Conservation (phyloP, 495 filamentous ascomycete genomes). For the Annulohypoxylon nitens region DNA sequence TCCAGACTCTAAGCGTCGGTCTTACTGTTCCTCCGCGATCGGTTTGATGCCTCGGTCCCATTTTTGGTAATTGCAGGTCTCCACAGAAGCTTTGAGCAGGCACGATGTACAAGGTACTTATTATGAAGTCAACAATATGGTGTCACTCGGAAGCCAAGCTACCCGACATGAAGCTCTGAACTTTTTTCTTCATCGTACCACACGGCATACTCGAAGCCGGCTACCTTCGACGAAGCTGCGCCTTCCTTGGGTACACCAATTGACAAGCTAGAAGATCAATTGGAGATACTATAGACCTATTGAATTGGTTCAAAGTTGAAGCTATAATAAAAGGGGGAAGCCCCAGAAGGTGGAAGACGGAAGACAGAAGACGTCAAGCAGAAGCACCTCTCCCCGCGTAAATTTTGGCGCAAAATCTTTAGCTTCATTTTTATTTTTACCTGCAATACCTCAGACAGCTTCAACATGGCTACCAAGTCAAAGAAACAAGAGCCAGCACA, state of each 20-base stretch:
- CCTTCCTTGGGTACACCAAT: constrained; percentile 2
- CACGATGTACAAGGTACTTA: constrained; percentile 3
- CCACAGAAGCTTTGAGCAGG: constrained; percentile 32
- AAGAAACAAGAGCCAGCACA: constrained; percentile 29
- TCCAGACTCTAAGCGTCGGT: background rate
- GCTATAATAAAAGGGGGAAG: constrained; percentile 16
- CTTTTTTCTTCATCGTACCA: constrained; percentile 31
- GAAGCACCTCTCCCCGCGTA: background rate
- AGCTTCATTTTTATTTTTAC: background rate
- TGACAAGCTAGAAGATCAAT: background rate
- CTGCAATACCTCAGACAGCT: background rate
- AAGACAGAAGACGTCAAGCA: no score
- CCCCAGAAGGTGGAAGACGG: background rate
- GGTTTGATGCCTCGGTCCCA: background rate
- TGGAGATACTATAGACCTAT: background rate
- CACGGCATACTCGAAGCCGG: constrained; percentile 27
- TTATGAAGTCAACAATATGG: constrained; percentile 34
- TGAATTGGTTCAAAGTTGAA: background rate
- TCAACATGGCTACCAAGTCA: constrained; percentile 39
- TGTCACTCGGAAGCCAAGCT: constrained; percentile 40
- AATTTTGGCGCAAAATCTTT: background rate
- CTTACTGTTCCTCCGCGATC: constrained; percentile 16
- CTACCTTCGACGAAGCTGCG: background rate
- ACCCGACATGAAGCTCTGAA: constrained; percentile 24
- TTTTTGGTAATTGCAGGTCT: constrained; percentile 18